Base-by-base conservation (phyloP, 192 early-diverging fungal genomes). In the Coemansia sp. region DNA sequence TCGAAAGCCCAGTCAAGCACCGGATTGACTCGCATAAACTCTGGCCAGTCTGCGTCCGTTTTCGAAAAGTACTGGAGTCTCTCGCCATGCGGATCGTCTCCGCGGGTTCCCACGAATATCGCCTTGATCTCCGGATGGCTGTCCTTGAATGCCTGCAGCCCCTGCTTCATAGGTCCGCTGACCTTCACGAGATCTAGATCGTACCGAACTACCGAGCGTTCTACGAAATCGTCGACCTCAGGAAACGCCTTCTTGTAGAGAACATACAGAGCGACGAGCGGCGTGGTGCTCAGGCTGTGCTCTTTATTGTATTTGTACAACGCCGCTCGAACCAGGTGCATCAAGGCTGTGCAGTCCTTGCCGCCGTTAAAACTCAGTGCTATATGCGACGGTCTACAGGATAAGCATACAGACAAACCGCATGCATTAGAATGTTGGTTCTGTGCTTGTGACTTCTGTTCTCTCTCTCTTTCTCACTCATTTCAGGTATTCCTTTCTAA, bases 301-400 rank as follows among this genome's bases (percentile, higher is more conserved):
- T 63, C 66, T 63, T 50, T 32, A 32, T 58, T 38, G 61, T 67
- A 66, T 53, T 77, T 77, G 70, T 83, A 72, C 38, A 91, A 75
- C 2, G 90, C 94, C 16, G 91, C 90, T 6, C 86, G 79, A 26
- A 91, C 86, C 37, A 97, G 70, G 70, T 94, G 91, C 48, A 98
- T 83, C 48, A 98, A 77, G 11, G 95, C 93, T 2, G 95, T 96
- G 79, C 97, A 97, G 74, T 98, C 97, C 76, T 98, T 98, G 16
- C 97, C 97, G 9, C 97, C 97, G 71, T 98, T 98, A 68, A 97
- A 98, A 57, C 90, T 91, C 47, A 98, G 78, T 6, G 91, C 87
- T 11, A 96, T 56, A 7, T 83, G 79, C 0, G 86, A 75, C 18
- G 81, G 70, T 45, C 93, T 94, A 84, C 8, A 62, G 58, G 47